phyloP scores from a whole-genome alignment of 2,329 filamentous ascomycete genomes.

The Hypoxylon sp. region DNA sequence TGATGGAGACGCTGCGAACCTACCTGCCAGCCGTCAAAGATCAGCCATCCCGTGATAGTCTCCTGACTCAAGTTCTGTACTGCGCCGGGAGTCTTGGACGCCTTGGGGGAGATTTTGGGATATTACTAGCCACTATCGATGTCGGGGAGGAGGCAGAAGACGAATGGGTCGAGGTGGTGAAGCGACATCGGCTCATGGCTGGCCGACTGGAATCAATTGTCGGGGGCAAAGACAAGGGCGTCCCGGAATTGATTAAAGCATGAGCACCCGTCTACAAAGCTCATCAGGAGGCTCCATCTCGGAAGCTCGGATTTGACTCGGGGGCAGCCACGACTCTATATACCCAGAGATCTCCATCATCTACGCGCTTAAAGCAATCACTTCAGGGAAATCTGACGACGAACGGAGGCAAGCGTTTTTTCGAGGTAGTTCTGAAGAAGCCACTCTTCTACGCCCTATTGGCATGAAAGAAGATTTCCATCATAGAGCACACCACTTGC shows the following conservation, averaged over 20 bases:
- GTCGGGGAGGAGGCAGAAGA: constrained; percentile 63
- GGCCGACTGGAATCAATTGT: constrained; percentile 81
- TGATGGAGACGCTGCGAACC: constrained; percentile 79
- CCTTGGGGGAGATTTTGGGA: constrained; percentile 91
- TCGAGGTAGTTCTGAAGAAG: background rate
- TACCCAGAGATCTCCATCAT: background rate
- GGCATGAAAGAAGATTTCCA: background rate
- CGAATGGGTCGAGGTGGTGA: constrained; percentile 91
- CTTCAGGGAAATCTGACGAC: background rate
- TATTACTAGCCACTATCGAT: constrained; percentile 80
- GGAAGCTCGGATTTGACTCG: background rate
- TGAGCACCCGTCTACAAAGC: constrained; percentile 15
- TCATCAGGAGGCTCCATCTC: background rate
- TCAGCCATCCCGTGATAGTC: constrained; percentile 83
- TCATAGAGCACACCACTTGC: background rate
- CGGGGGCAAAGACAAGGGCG: constrained; percentile 63
- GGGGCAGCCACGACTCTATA: background rate
- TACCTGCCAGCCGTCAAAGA: constrained; percentile 89
- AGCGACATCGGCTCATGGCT: constrained; percentile 87
- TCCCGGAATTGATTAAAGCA: constrained; percentile 34
- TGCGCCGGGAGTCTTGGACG: constrained; percentile 92
- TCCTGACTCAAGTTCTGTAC: constrained; percentile 93
- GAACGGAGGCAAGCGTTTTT: background rate
- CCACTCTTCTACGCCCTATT: background rate
- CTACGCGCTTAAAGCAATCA: background rate